Conservation (phyloP, 768 basidiomycete genomes). For the Amanita fuliginea region DNA sequence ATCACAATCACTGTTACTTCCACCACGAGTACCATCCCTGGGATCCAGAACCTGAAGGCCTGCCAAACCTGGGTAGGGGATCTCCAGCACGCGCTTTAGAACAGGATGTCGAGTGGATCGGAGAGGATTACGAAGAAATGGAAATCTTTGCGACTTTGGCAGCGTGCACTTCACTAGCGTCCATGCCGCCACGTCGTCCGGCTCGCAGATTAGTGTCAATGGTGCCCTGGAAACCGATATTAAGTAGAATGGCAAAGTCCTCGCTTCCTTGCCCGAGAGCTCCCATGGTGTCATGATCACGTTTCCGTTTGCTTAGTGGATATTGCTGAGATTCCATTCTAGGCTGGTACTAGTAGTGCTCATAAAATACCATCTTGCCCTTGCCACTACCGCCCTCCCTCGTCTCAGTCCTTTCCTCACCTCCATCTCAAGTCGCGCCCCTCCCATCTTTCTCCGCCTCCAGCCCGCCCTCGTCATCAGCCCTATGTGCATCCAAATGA, state of each 20-base stretch:
- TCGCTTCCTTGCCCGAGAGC: not conserved
- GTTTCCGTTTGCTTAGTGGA: too few species aligned
- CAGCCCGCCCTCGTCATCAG: too few species aligned
- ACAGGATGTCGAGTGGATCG: constrained; percentile 27
- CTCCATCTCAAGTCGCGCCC: too few species aligned
- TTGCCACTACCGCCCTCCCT: too few species aligned
- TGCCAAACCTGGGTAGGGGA: not conserved
- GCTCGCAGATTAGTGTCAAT: not conserved
- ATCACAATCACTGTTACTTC: not conserved
- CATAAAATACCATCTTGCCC: too few species aligned
- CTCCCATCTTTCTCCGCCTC: too few species aligned
- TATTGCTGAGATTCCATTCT: too few species aligned
- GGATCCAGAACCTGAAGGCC: not conserved
- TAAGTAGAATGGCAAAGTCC: not conserved
- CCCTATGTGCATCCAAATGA: too few species aligned
- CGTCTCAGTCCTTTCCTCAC: too few species aligned
- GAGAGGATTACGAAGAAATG: constrained; percentile 24
- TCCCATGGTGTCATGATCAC: not conserved
- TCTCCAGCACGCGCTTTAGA: constrained; percentile 19
- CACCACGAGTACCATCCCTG: not conserved
- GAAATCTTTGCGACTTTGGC: not conserved
- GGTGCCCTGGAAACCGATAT: not conserved
- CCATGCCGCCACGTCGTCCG: not conserved
- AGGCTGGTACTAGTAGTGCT: too few species aligned
- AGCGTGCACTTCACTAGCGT: not conserved